Evolutionary conservation across 176 grass and related monocot species (phyloP).

Genomic region (Cenchrus americanus): DNA sequence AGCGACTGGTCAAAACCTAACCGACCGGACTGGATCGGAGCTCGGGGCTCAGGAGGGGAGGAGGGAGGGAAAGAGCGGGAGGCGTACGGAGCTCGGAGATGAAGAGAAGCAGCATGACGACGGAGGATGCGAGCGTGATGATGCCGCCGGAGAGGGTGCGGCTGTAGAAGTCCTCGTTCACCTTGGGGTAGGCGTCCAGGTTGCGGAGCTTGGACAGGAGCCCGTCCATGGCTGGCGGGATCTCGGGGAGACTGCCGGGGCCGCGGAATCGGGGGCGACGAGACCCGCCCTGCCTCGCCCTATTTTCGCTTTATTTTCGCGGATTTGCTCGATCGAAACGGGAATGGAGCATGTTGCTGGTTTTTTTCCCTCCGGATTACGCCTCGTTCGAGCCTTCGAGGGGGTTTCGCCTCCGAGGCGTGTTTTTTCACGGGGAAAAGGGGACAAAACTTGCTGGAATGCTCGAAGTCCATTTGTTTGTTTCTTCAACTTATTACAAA

Average conservation of each 20-base stretch:
- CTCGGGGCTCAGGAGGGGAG: background rate
- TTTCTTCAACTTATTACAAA: too few relatives aligned
- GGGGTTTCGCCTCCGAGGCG: too few relatives aligned
- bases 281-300: background rate
- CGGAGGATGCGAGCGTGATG: conserved; percentile 77
- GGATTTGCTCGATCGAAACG: conserved; percentile 33
- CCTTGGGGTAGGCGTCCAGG: conserved; percentile 87
- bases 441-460: too few relatives aligned
- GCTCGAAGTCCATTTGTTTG: too few relatives aligned
- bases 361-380: too few relatives aligned
- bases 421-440: too few relatives aligned
- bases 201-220: conserved; percentile 70
- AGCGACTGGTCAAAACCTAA: background rate
- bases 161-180: conserved; percentile 97
- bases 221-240: conserved; percentile 61
- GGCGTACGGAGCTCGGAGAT: conserved; percentile 82
- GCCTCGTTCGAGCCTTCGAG: too few relatives aligned
- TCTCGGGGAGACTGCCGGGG: conserved; percentile 1
- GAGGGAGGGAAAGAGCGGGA: background rate
- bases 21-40: background rate
- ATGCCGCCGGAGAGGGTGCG: conserved; percentile 87
- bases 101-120: conserved; percentile 88
- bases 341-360: background rate
- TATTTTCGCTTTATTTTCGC: background rate
- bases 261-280: background rate